Percentiles rank a stretch among this genome's conserved stretches.
Evolutionary conservation across 1,139 yeast genomes (phyloP).

Genomic region (Spathaspora sp.): DNA sequence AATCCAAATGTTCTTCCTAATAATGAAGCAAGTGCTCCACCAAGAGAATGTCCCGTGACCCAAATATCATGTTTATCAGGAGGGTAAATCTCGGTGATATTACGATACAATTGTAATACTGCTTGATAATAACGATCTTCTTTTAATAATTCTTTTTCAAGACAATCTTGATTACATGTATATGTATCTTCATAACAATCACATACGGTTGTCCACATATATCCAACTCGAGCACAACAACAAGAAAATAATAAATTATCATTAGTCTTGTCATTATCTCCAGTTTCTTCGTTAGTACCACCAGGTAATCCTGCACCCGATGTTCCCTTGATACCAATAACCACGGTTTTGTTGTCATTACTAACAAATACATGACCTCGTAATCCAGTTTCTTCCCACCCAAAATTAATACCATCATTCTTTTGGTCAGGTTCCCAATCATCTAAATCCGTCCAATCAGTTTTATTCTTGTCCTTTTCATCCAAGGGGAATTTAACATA

Average conservation of each 20-base stretch:
- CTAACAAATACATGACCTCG: conserved; percentile 89
- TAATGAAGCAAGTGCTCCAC: conserved; percentile 82
- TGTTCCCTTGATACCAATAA: conserved; percentile 88
- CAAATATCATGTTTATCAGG: conserved; percentile 73
- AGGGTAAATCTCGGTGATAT: conserved; percentile 60
- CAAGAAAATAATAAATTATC: conserved; percentile 91
- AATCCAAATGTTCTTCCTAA: conserved; percentile 87
- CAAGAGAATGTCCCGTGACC: conserved; percentile 95
- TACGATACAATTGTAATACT: conserved; percentile 71
- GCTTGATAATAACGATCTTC: conserved; percentile 85
- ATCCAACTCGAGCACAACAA: conserved; percentile 92
- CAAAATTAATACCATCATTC: conserved; percentile 50
- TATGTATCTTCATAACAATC: conserved; percentile 86
- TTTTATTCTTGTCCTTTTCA: conserved; percentile 51
- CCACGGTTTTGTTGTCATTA: conserved; percentile 61
- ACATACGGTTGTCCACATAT: conserved; percentile 93
- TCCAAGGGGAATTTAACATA: conserved; percentile 75
- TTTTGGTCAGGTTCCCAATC: conserved; percentile 50
- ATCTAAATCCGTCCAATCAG: conserved; percentile 85
- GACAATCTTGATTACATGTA: conserved; percentile 85
- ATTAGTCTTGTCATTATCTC: conserved; percentile 75
- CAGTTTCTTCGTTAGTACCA: conserved; percentile 68
- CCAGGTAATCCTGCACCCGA: conserved; percentile 82
- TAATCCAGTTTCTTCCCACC: conserved; percentile 85
- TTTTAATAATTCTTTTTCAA: conserved; percentile 72